Conservation (phyloP, 75 land plant genomes). For the Selaginella moellendorffii region DNA sequence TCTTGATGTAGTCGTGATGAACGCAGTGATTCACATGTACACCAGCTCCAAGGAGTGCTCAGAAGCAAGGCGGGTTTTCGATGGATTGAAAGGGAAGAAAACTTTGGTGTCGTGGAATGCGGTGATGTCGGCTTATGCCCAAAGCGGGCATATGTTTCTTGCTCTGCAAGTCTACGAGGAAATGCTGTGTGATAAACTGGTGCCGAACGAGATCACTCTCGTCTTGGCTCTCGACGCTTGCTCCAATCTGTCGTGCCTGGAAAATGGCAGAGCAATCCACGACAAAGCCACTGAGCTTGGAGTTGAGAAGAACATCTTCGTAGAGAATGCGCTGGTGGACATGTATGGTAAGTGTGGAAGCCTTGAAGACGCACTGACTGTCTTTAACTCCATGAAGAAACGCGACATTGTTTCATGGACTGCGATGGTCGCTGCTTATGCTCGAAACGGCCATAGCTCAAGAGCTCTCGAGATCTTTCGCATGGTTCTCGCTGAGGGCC, state of each 20-base stretch:
- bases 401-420: conserved; percentile 19
- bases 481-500: conserved; percentile 7
- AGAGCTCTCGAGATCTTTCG: conserved; percentile 1
- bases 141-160: conserved; percentile 12
- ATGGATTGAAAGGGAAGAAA: too few species aligned
- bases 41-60: too few species aligned
- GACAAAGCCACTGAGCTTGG: conserved; percentile 4
- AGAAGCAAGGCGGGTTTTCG: too few species aligned
- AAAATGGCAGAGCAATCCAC: conserved; percentile 4
- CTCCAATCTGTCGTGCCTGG: not conserved
- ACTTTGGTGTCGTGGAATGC: conserved; percentile 13
- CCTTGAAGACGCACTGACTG: not conserved
- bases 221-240: conserved; percentile 11
- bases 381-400: conserved; percentile 11
- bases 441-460: conserved; percentile 1
- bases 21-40: too few species aligned
- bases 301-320: conserved; percentile 4
- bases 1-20: too few species aligned
- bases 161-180: conserved; percentile 17
- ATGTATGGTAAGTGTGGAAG: conserved; percentile 12
- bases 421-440: conserved; percentile 15
- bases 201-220: conserved; percentile 9
- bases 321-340: conserved; percentile 13
- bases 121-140: conserved; percentile 13
- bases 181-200: not conserved